Conservation (phyloP, 2,329 filamentous ascomycete species). For the Tolypocladium ovalisporum region DNA sequence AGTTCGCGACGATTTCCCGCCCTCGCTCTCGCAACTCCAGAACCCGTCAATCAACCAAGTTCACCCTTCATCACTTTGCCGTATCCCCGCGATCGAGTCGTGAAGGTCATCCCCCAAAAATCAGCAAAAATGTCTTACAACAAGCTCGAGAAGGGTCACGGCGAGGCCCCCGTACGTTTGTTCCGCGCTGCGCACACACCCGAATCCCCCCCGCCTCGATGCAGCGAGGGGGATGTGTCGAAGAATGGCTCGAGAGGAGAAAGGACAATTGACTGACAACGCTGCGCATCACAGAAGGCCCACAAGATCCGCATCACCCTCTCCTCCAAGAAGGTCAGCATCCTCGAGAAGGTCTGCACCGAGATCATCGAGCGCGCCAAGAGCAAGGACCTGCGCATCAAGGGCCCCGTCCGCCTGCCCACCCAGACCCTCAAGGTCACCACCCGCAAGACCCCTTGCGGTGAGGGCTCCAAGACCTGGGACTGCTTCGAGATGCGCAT, state of each 20-base stretch:
- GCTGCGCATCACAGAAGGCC: constrained; percentile 52
- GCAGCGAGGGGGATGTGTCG: too few relatives aligned
- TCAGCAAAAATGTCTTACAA: constrained; percentile 74
- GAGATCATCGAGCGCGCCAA: constrained; percentile 98
- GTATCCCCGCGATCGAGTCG: constrained; percentile 67
- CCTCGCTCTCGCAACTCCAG: neutral
- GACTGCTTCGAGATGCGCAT: constrained; percentile 98
- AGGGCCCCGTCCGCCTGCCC: constrained; percentile 94
- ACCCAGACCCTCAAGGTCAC: constrained; percentile 96
- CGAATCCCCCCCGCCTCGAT: neutral
- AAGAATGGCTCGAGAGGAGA: neutral
- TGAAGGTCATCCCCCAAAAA: constrained; percentile 42
- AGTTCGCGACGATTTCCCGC: constrained; percentile 1
- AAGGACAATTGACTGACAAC: neutral
- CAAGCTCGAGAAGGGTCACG: constrained; percentile 90
- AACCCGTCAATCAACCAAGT: constrained; percentile 1
- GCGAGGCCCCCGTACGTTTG: constrained; percentile 69
- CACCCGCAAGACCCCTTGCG: constrained; percentile 97
- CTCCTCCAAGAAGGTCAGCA: constrained; percentile 85
- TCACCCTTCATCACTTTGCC: constrained; percentile 69
- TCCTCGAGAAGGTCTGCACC: constrained; percentile 95
- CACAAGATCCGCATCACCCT: constrained; percentile 99
- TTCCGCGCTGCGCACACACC: neutral
- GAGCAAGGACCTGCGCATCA: constrained; percentile 95
- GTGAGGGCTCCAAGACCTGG: constrained; percentile 99